Percentiles rank a stretch among this genome's conserved stretches.
Evolutionary conservation across 768 basidiomycete genomes (phyloP).

Genomic region (Boletus reticuloceps): DNA sequence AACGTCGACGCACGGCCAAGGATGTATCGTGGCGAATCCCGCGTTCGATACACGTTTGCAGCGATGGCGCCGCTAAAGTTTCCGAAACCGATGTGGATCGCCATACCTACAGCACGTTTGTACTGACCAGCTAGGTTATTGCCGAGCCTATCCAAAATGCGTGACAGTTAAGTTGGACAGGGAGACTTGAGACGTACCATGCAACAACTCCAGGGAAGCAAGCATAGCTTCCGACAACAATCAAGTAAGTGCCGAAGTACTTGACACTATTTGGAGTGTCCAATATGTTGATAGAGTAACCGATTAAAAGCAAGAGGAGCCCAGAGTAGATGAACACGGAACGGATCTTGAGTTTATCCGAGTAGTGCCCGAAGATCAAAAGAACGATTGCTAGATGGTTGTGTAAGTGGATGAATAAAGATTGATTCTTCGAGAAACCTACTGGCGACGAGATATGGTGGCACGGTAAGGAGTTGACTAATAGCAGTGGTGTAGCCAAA

Average conservation of each 20-base stretch:
- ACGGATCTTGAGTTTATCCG: conserved; percentile 54
- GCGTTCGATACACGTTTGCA: conserved; percentile 56
- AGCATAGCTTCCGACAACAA: conserved; percentile 58
- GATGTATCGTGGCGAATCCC: conserved; percentile 59
- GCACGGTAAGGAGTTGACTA: conserved; percentile 65
- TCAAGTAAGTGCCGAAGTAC: conserved; percentile 73
- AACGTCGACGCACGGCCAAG: conserved; percentile 52
- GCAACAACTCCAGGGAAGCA: conserved; percentile 57
- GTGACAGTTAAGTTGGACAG: not conserved
- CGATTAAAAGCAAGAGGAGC: conserved; percentile 49
- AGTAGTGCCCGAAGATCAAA: conserved; percentile 51
- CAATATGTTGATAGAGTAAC: conserved; percentile 65
- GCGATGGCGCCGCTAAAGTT: conserved; percentile 67
- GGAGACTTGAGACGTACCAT: conserved; percentile 43
- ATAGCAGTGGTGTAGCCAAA: conserved; percentile 58
- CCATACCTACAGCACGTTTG: conserved; percentile 68
- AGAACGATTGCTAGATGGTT: conserved; percentile 45
- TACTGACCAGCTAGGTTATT: conserved; percentile 60
- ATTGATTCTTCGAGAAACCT: conserved; percentile 17
- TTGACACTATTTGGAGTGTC: conserved; percentile 50
- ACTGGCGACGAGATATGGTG: conserved; percentile 66
- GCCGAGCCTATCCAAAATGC: conserved; percentile 44
- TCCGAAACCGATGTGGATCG: conserved; percentile 49
- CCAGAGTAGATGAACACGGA: conserved; percentile 58
- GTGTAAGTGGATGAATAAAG: not conserved